These are phyloP conservation scores for Kwoniella shandongensis DNA, from an alignment of 768 basidiomycete genomes.

Conservation along the genomic window DNA sequence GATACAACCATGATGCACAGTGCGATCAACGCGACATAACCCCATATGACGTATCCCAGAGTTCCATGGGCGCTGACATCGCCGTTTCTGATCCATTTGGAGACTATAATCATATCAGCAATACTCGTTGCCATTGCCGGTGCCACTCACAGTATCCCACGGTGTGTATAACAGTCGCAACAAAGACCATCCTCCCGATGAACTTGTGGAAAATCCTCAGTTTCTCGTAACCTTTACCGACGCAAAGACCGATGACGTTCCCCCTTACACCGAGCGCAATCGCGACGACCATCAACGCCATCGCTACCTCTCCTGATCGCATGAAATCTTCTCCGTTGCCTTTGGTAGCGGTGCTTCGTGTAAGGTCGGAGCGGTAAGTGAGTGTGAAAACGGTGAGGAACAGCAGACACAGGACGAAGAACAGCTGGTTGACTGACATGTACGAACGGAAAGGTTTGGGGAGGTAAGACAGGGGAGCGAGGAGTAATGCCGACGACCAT, in stretches of 20 bases:
- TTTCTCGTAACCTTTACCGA: conserved; percentile 42
- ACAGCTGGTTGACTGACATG: conserved; percentile 31
- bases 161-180: conserved; percentile 39
- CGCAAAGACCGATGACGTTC: conserved; percentile 42
- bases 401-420: conserved; percentile 34
- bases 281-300: conserved; percentile 44
- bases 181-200: conserved; percentile 39
- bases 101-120: conserved; percentile 13
- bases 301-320: conserved; percentile 42
- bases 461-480: conserved; percentile 39
- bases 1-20: conserved; percentile 64
- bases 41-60: conserved; percentile 7
- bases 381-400: conserved; percentile 35
- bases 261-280: conserved; percentile 46
- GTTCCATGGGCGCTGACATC: conserved; percentile 8
- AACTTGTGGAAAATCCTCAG: conserved; percentile 39
- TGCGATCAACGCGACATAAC: conserved; percentile 59
- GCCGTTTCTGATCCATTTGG: conserved; percentile 33
- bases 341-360: conserved; percentile 21
- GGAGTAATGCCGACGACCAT: conserved; percentile 23
- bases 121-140: not conserved
- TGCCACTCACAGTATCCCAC: conserved; percentile 38
- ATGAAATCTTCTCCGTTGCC: conserved; percentile 40
- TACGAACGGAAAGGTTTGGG: conserved; percentile 29
- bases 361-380: conserved; percentile 38